Evolutionary conservation across 1,284 basidiomycete species (phyloP).

Genomic region (Ustilago crameri): DNA sequence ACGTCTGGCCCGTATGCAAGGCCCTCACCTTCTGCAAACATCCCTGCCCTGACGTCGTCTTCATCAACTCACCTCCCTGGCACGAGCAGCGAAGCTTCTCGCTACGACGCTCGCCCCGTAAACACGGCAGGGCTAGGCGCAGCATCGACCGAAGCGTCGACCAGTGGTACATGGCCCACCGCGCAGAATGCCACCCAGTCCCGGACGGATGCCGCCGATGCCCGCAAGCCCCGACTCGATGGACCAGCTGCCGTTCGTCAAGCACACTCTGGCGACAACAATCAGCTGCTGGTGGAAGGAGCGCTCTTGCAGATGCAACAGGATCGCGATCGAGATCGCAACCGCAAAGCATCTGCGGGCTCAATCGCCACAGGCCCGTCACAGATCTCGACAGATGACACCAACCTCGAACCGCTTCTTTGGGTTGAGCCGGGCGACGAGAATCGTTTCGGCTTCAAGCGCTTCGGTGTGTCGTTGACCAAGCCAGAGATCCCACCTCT

Average conservation of each 20-base stretch:
- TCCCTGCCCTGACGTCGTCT: not conserved
- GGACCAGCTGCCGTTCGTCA: conserved; percentile 8
- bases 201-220: not conserved
- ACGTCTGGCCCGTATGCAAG: conserved; percentile 8
- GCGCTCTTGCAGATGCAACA: conserved; percentile 28
- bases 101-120: too few relatives aligned
- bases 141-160: not conserved
- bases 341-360: not conserved
- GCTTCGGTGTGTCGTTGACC: conserved; percentile 36
- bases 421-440: conserved; percentile 41
- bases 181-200: not conserved
- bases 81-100: not conserved
- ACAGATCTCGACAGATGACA: conserved; percentile 13
- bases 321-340: conserved; percentile 15
- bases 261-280: conserved; percentile 13
- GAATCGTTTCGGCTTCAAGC: conserved; percentile 21
- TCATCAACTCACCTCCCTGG: not conserved
- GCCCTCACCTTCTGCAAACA: not conserved
- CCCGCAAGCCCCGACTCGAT: not conserved
- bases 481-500: conserved; percentile 42
- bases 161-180: not conserved
- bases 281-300: conserved; percentile 26
- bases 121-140: too few relatives aligned
- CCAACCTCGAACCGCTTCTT: conserved; percentile 38
- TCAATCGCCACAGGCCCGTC: not conserved